Evolutionary conservation across 108 stramenopile genomes (phyloP), one percentile per base, ranked within the genome.

Genomic region (Skeletonema menzelii): DNA sequence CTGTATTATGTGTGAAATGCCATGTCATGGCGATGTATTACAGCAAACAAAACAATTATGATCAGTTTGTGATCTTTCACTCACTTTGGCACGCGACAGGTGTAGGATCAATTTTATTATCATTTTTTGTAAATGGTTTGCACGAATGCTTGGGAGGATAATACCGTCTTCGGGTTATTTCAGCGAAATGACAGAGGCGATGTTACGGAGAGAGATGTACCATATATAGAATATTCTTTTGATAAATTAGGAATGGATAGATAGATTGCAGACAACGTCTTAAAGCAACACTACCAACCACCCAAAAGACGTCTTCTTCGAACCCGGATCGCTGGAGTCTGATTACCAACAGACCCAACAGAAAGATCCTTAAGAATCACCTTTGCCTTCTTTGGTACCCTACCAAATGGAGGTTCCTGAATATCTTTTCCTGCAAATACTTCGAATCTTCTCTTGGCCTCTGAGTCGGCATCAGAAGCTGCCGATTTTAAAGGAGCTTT

Each of bases 381-480:
- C 47, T 46, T 73, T 13, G 56, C 76, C 40, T 67, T 67, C 59
- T 77, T 77, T n/a, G 93, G 89, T 19, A 94, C 89, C 31, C 90
- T 76, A 37, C 93, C 90, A 5, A 94, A 72, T 17, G 90, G 90
- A 24, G 92, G 90, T 42, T 83, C 87, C 15, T 55, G 40, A 34
- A 72, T 68, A 65, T 94, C 73, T 47, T 86, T 90, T 49, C 93
- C 93, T 11, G 90, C 88, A 72, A 78, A 88, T 8, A 89, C 65
- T 69, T 91, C 89, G 77, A 90, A 94, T 37, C 75, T 77, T 42
- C 93, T 80, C 57, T 90, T 90, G 56, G 89, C 93, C 13, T 94
- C 67, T 12, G 53, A 38, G n/a, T 88, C 88, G 2, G 93, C 88
- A 40, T 66, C 77, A 13, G 82, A 59, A 8, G 69, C 87, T 14